A percentile compares a stretch with the other conserved stretches of the same genome.
phyloP scores from a whole-genome alignment of 768 basidiomycete genomes.

The Rhizopogon vinicolor region DNA sequence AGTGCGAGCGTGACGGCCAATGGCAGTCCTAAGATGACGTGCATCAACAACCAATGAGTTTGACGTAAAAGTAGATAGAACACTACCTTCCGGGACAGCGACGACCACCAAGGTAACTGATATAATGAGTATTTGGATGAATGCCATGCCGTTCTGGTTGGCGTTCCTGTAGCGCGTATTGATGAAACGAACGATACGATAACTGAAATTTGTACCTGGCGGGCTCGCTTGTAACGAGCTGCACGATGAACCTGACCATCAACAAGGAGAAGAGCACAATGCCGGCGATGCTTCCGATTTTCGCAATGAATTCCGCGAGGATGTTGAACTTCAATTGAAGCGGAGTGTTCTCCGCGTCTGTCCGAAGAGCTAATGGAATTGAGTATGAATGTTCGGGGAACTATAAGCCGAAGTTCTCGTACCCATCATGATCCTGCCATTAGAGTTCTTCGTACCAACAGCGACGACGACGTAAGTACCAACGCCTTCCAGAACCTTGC shows the following conservation, averaged over 20 bases:
- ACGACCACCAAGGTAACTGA: conserved; percentile 89
- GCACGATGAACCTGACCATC: conserved; percentile 94
- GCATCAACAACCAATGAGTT: background rate
- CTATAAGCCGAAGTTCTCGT: conserved; percentile 16
- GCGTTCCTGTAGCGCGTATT: conserved; percentile 44
- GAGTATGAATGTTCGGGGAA: background rate
- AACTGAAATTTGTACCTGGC: conserved; percentile 35
- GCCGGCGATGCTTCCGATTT: conserved; percentile 80
- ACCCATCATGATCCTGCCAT: conserved; percentile 99
- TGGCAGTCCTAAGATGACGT: conserved; percentile 60
- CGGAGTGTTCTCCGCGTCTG: conserved; percentile 86
- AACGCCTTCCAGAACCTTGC: conserved; percentile 92
- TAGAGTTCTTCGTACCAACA: conserved; percentile 90
- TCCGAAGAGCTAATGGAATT: conserved; percentile 62
- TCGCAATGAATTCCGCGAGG: conserved; percentile 95
- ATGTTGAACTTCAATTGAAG: conserved; percentile 90
- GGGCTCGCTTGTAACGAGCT: conserved; percentile 63
- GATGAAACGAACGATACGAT: too few species aligned
- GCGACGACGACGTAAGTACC: conserved; percentile 91
- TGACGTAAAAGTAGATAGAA: background rate
- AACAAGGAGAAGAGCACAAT: conserved; percentile 75
- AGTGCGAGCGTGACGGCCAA: conserved; percentile 94
- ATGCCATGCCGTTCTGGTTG: conserved; percentile 82
- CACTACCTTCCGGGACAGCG: conserved; percentile 78
- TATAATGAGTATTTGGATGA: conserved; percentile 92